Evolutionary conservation across 192 early-diverging fungal species (phyloP), one percentile per base, ranked within the genome.

Genomic region (Diversispora eburnea): DNA sequence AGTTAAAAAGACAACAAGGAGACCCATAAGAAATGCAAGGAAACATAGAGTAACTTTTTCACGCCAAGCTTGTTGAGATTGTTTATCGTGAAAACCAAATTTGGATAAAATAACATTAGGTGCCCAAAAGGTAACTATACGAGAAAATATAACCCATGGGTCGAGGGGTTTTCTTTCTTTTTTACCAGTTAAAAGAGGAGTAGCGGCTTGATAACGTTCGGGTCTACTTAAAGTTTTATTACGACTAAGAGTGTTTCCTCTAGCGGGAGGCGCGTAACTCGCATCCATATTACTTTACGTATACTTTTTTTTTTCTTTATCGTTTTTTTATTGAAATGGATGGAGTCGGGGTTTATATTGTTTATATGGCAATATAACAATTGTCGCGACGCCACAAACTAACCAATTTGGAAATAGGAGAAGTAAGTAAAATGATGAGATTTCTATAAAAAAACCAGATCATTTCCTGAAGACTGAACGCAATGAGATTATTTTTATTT

Each of bases 211-310:
- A 62, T 82, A 87, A 20, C 91, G 77, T 67, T 91, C 91, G 41
- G 86, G 85, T 42, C 91, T 88, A 67, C 85, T 87, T 60, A 93
- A 82, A 12, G 91, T 91, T 79, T 86, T 87, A 55, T 87, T 87
- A 54, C 91, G 86, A 66, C 83, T 86, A 46, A 93, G 84, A 20
- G 85, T 85, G 2, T 51, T 25, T 22, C 41, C 41, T 8, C n/a
- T 39, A 41, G 19, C 52, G 25, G 49, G 68, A 42, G 39, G 48
- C 10, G 52, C 68, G 42, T 70, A 70, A 43, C 3, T 20, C 51
- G 52, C 41, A 20, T 70, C 54, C 63, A 65, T 65, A 52, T 17
- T 52, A 10, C 9, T 52, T 52, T 10, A 2, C 10, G 51, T 10
- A 17, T 52, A 3, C 10, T 12, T 3, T 17, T 52, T 17, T 10